Evolutionary conservation across 371 early-diverging fungal species (phyloP), one percentile per base, ranked within the genome.

Genomic region (Capillidium heterosporum): DNA sequence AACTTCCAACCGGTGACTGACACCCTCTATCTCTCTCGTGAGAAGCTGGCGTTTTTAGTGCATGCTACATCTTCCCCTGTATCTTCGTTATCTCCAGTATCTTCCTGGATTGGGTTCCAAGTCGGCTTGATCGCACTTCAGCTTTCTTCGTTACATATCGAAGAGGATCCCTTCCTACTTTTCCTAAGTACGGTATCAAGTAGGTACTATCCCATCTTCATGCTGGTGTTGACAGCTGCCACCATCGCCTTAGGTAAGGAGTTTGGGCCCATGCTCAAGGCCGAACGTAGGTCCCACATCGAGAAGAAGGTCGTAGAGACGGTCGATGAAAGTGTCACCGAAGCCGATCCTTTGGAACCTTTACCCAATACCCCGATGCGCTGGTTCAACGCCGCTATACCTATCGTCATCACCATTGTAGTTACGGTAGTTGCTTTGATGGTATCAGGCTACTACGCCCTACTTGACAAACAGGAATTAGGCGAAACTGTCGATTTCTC

Each of bases 341-440:
- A 52, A 1, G 11, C 29, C 27, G 57, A 57, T 23, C 47, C 47
- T 28, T 19, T 57, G 3, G 19, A 44, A 29, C 57, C 57, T 24
- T 10, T 19, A 21, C 29, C n/a, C 3, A 27, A 27, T 29, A 46
- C 43, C 5, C 57, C 57, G 3, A 3, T 21, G 1, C 44, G 57
- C 15, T 57, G 57, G 57, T n/a, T 46, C 29, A 57, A 57, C 47
- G 57, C 57, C 23, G 47, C 19, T n/a, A n/a, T 57, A 2, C 57
- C 57, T 31, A 46, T 57, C n/a, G 19, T 13, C 24, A 29, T 57
- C 4, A 46, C 27, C 17, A 46, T 57, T 32, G 24, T 46, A 8
- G 32, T 57, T 26, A 57, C 57, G 23, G 11, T 52, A 28, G 32
- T 52, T 10, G 29, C 28, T 40, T n/a, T 52, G 11, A n/a, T 52